Evolutionary conservation across 306 rosid genomes (phyloP).

Genomic region (Castanea mollissima): DNA sequence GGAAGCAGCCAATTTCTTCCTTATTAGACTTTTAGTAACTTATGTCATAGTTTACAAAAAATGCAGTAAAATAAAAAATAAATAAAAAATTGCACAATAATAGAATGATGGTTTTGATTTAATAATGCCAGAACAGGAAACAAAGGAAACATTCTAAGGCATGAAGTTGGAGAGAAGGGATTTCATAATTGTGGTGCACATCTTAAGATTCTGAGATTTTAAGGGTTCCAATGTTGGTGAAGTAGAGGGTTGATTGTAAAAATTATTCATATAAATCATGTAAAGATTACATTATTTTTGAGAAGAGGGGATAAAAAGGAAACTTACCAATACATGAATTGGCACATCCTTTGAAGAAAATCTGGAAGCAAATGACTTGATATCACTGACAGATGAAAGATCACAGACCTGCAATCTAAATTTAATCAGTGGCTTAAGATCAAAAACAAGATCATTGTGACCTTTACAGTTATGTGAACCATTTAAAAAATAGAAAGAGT

Average conservation of each 20-base stretch:
- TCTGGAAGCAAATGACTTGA: constrained; percentile 65
- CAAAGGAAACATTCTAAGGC: neutral
- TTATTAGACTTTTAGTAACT: constrained; percentile 18
- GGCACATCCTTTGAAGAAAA: constrained; percentile 66
- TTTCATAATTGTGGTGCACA: too few species aligned
- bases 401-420: constrained; percentile 73
- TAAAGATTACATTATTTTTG: constrained; percentile 1
- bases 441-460: constrained; percentile 3
- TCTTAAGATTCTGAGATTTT: neutral
- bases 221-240: neutral
- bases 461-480: neutral
- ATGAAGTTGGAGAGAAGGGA: neutral
- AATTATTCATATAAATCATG: neutral
- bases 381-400: constrained; percentile 68
- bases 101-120: neutral
- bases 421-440: constrained; percentile 20
- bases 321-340: constrained; percentile 73
- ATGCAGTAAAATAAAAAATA: neutral
- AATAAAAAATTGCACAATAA: neutral
- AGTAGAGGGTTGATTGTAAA: neutral
- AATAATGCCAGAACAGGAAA: neutral
- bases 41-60: neutral
- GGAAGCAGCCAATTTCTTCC: constrained; percentile 12
- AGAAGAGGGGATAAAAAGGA: neutral
- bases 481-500: neutral